Percentiles rank a stretch among this genome's conserved stretches.
phyloP scores from a whole-genome alignment of 352 stramenopile genomes.

The Phytophthora fragariae region DNA sequence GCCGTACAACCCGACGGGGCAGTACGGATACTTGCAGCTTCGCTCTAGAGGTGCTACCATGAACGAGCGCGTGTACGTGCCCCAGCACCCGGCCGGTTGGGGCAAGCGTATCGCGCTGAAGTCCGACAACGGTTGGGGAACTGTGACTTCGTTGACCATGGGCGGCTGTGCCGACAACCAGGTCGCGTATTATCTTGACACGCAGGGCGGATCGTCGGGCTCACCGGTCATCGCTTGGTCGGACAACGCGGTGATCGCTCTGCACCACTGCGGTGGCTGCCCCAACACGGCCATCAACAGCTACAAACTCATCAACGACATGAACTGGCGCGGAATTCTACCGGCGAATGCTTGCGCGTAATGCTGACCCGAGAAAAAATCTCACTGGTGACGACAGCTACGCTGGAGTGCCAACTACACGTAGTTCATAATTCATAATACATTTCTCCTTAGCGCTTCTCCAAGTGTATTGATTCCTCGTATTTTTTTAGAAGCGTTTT shows the following conservation, averaged over 20 bases:
- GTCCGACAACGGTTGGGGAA: slow-evolving; percentile 42
- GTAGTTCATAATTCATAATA: neutral
- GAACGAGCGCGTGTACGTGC: slow-evolving; percentile 67
- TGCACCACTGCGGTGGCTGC: slow-evolving; percentile 83
- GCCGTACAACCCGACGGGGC: slow-evolving; percentile 49
- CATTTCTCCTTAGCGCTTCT: neutral
- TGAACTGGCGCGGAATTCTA: slow-evolving; percentile 49
- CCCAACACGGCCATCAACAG: slow-evolving; percentile 80
- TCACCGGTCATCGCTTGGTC: slow-evolving; percentile 68
- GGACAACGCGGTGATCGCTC: slow-evolving; percentile 68
- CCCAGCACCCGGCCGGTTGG: slow-evolving; percentile 68
- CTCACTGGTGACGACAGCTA: neutral
- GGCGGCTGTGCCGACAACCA: slow-evolving; percentile 59
- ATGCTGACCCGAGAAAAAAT: neutral
- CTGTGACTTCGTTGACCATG: slow-evolving; percentile 53
- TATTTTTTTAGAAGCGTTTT: neutral
- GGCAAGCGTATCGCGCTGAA: slow-evolving; percentile 80
- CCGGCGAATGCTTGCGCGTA: slow-evolving; percentile 48
- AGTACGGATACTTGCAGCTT: slow-evolving; percentile 69
- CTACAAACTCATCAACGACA: slow-evolving; percentile 63
- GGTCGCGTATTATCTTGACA: slow-evolving; percentile 78
- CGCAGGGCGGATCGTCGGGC: slow-evolving; percentile 72
- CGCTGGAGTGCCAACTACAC: neutral
- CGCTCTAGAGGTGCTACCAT: slow-evolving; percentile 54
- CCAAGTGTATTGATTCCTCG: neutral